Evolutionary conservation across 2,329 filamentous ascomycete species (phyloP).

Genomic region (Aspergillus latus): DNA sequence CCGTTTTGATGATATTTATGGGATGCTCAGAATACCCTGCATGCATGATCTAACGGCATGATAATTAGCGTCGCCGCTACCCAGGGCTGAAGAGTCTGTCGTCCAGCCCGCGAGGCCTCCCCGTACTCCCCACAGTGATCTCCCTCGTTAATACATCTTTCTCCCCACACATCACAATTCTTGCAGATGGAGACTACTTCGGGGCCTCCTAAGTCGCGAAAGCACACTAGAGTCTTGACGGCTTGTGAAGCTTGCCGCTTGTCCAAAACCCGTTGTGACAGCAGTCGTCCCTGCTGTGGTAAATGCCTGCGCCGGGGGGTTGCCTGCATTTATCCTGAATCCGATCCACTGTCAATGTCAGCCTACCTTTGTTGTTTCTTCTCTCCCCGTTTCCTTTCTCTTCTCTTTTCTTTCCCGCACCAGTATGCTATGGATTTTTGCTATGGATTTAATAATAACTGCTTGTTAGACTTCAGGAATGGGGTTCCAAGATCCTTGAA

Average conservation of each 20-base stretch:
- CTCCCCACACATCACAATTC: not conserved
- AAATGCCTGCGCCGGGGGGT: slow-evolving; percentile 28
- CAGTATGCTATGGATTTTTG: no score
- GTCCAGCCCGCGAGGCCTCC: slow-evolving; percentile 1
- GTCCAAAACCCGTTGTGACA: slow-evolving; percentile 29
- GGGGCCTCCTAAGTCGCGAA: slow-evolving; percentile 18
- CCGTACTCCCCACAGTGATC: slow-evolving; percentile 1
- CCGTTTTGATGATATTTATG: no score
- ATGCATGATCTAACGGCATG: not conserved
- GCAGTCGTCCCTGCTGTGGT: slow-evolving; percentile 25
- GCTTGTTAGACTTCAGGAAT: slow-evolving; percentile 23
- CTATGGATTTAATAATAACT: not conserved
- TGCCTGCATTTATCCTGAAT: slow-evolving; percentile 27
- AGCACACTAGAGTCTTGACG: slow-evolving; percentile 28
- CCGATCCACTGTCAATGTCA: slow-evolving; percentile 26
- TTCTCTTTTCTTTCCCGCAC: no score
- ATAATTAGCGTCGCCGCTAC: not conserved
- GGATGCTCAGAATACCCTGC: not conserved
- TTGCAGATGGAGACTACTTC: slow-evolving; percentile 20
- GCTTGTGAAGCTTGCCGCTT: slow-evolving; percentile 28
- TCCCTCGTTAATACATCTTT: not conserved
- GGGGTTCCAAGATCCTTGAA: slow-evolving; percentile 25
- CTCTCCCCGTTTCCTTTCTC: no score
- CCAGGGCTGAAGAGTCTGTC: not conserved
- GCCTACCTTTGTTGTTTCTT: slow-evolving; percentile 6